phyloP scores from a whole-genome alignment of 306 rosid species.

The Pachyrhizus erosus region DNA sequence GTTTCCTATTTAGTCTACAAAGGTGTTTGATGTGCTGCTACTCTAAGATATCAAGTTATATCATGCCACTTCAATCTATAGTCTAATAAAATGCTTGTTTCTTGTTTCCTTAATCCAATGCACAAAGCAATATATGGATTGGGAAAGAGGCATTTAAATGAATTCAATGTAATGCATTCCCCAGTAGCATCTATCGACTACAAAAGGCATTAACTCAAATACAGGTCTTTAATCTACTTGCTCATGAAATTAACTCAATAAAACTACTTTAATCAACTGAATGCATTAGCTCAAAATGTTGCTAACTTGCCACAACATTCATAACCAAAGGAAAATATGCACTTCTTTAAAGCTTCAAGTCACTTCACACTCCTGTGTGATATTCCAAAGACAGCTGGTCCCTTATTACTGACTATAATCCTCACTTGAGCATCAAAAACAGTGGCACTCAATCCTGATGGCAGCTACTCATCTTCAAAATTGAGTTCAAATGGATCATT shows the following conservation, averaged over 20 bases:
- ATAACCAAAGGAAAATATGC: conserved; percentile 6
- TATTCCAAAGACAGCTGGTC: background rate
- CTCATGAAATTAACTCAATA: conserved; percentile 22
- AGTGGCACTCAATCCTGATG: background rate
- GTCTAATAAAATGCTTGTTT: background rate
- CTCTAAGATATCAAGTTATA: background rate
- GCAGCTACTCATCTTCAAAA: conserved; percentile 32
- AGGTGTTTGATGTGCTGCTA: conserved; percentile 26
- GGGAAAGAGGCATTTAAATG: background rate
- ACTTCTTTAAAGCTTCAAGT: conserved; percentile 25
- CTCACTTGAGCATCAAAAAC: background rate
- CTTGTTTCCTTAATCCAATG: conserved; percentile 8
- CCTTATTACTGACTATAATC: background rate
- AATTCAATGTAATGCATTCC: background rate
- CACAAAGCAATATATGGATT: background rate
- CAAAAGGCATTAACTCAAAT: conserved; percentile 2
- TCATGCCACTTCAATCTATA: background rate
- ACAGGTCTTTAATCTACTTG: background rate
- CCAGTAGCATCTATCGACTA: background rate
- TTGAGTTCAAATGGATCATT: background rate
- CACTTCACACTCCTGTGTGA: background rate
- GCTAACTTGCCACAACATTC: background rate
- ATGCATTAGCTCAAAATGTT: background rate
- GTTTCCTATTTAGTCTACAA: conserved; percentile 1
- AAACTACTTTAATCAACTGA: background rate